Evolutionary conservation across 306 rosid genomes (phyloP), one percentile per base, ranked within the genome.

Genomic region (Geum urbanum): DNA sequence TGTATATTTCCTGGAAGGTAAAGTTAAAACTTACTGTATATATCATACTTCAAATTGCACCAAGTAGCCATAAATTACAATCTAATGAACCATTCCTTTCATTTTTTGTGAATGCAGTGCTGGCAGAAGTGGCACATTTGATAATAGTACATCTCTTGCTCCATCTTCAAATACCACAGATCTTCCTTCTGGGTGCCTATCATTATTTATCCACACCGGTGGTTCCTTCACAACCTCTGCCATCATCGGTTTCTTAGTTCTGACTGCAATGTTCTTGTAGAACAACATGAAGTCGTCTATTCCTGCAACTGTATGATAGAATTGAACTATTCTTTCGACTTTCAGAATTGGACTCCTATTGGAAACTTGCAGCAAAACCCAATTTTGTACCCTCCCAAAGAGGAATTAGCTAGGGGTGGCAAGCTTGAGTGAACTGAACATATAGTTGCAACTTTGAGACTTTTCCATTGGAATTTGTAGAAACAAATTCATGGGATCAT

Each of bases 1-100:
- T 90, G 96, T 72, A 74, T 81, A 59, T 83, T 88, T 81, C 95
- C 90, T 0, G 96, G 96, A 79, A 90, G 96, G 96, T 90, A 84
- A 63, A 67, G 71, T 66, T 66, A 8, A 18, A 66, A 3, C 39
- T 43, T 61, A 3, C 22, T 6, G 11, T 55, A 59, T 44, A 10
- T 35, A 43, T 56, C 32, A 40, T 22, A 47, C 22, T 35, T 58
- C 49, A 39, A 57, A 35, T 41, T 49, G 39, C 40, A 67, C n/a
- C 5, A 48, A 50, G 67, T 69, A 45, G 64, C 54, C 47, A 48
- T 43, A 59, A 58, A 46, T 15, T 7, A 15, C 67, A 53, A 51
- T 41, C 46, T 77, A 27, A 61, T 77, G 40, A 60, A 53, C 62
- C 45, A 22, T 24, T 56, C 47, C 70, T 32, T 58, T 54, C 24